A percentile compares a stretch with the other conserved stretches of the same genome.
phyloP scores from a whole-genome alignment of 208 protist species.

The Novymonas esmeraldas region DNA sequence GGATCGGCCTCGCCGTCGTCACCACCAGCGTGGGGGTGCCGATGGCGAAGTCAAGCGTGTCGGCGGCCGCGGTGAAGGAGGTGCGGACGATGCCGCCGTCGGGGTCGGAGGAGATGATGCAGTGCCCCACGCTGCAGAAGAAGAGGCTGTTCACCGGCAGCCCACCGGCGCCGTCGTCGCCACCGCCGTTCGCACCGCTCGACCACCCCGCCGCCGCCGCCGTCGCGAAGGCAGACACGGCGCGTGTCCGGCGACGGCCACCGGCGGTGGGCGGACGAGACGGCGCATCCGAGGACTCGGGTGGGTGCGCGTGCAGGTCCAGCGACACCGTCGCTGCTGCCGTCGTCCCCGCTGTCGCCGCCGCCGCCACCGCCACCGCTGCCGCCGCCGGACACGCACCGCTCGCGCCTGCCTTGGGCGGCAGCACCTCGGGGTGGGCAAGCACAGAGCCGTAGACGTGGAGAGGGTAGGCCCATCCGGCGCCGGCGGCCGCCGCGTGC shows the following conservation, averaged over 20 bases:
- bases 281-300: too few relatives aligned
- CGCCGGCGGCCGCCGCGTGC: conserved; percentile 38
- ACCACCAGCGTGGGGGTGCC: conserved; percentile 30
- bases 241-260: neutral
- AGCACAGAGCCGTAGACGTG: conserved; percentile 42
- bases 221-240: neutral
- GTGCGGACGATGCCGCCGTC: conserved; percentile 69
- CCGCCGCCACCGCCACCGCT: too few relatives aligned
- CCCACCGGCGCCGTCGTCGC: neutral
- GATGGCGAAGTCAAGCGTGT: conserved; percentile 18
- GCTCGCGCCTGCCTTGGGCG: neutral
- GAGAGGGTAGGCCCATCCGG: conserved; percentile 37
- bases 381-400: too few relatives aligned
- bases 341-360: neutral
- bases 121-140: conserved; percentile 48
- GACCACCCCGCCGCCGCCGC: neutral
- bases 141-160: conserved; percentile 52
- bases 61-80: conserved; percentile 26
- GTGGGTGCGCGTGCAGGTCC: too few relatives aligned
- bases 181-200: neutral
- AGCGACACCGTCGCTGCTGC: neutral
- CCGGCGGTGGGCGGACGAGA: neutral
- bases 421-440: conserved; percentile 35
- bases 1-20: conserved; percentile 39
- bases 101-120: conserved; percentile 57